These are phyloP conservation scores for Serendipita indica DNA, from an alignment of 768 basidiomycete genomes.

Conservation along the genomic window DNA sequence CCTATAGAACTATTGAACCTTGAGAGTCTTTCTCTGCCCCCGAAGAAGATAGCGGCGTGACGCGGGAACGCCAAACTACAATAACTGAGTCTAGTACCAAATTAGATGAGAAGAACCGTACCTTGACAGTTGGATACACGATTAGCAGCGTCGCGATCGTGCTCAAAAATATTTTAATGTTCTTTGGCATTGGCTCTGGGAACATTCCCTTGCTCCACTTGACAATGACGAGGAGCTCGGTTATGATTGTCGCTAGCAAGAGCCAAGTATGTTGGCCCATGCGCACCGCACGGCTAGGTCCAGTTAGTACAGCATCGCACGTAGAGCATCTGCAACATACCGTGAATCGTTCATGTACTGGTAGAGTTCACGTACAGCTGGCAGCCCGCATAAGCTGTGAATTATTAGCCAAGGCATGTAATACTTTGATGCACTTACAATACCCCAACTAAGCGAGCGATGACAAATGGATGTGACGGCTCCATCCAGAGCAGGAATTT, in stretches of 20 bases:
- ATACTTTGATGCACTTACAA: too few species aligned
- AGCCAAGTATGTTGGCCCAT: conserved; percentile 89
- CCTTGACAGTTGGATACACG: conserved; percentile 54
- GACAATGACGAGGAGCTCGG: conserved; percentile 62
- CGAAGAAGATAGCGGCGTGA: not conserved
- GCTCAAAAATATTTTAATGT: conserved; percentile 55
- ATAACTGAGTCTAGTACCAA: too few species aligned
- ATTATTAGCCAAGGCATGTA: too few species aligned
- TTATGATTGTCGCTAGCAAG: conserved; percentile 68
- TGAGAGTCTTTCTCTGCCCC: not conserved
- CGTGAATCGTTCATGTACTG: conserved; percentile 73
- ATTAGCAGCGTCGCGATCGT: conserved; percentile 42
- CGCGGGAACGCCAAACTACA: not conserved
- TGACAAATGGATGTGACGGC: conserved; percentile 75
- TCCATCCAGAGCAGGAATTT: conserved; percentile 84
- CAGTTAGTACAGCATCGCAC: not conserved
- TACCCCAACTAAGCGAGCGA: conserved; percentile 52
- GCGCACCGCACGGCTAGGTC: conserved; percentile 52
- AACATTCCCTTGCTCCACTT: conserved; percentile 75
- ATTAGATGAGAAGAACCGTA: conserved; percentile 25
- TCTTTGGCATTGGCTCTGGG: conserved; percentile 41
- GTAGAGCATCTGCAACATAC: conserved; percentile 25
- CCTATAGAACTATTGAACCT: not conserved
- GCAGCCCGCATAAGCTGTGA: conserved; percentile 72
- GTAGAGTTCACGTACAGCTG: conserved; percentile 69